Evolutionary conservation across 805 yeast genomes (phyloP).

Genomic region (Zygotorulaspora danielsina): DNA sequence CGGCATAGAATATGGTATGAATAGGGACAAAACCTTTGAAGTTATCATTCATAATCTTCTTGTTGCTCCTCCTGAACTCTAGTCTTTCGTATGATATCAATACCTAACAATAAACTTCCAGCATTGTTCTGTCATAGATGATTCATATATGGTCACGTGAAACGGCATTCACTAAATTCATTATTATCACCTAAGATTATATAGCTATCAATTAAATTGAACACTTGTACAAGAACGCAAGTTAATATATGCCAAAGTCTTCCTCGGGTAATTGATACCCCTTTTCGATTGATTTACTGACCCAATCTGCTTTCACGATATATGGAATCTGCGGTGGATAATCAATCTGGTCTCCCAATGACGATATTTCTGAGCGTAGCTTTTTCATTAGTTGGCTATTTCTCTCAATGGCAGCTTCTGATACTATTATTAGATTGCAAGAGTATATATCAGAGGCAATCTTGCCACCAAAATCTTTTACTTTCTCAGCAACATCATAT

Average conservation of each 20-base stretch:
- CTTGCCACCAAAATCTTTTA: slow-evolving; percentile 46
- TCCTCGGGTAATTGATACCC: slow-evolving; percentile 34
- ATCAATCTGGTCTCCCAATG: slow-evolving; percentile 4
- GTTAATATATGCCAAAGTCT: too few species aligned
- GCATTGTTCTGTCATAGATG: too few species aligned
- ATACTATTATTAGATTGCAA: slow-evolving; percentile 42
- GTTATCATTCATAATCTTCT: slow-evolving; percentile 21
- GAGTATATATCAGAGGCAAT: slow-evolving; percentile 27
- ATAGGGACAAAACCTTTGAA: slow-evolving; percentile 79
- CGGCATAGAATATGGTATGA: slow-evolving; percentile 79
- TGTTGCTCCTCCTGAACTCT: background rate
- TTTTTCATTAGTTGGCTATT: slow-evolving; percentile 1
- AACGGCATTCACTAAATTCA: too few species aligned
- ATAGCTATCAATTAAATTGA: too few species aligned
- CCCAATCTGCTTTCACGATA: slow-evolving; percentile 40
- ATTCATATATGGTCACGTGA: background rate
- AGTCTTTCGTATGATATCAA: too few species aligned
- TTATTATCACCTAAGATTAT: too few species aligned
- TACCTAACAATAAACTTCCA: too few species aligned
- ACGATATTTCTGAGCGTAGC: slow-evolving; percentile 4
- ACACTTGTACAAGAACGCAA: too few species aligned
- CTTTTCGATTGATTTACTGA: slow-evolving; percentile 34
- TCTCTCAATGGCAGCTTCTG: slow-evolving; percentile 11
- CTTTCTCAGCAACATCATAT: slow-evolving; percentile 11
- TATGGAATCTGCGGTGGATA: slow-evolving; percentile 26